Conservation (phyloP, 805 yeast species). For the Myxozyma sirexii region DNA sequence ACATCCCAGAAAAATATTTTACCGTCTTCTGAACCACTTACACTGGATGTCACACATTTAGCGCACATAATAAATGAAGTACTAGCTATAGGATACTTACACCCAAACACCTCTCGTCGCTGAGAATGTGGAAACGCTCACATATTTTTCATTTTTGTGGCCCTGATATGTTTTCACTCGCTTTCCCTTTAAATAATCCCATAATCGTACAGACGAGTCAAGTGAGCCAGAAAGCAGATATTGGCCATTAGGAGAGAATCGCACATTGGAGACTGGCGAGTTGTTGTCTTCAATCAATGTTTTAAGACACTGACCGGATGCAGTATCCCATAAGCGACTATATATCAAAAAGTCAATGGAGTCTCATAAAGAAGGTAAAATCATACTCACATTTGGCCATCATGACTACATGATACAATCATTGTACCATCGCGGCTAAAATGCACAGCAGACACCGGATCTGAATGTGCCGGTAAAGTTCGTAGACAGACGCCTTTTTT, state of each 20-base stretch:
- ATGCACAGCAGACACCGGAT: slow-evolving; percentile 78
- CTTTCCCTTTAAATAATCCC: slow-evolving; percentile 84
- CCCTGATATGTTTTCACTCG: slow-evolving; percentile 70
- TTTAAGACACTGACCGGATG: slow-evolving; percentile 87
- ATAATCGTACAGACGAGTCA: slow-evolving; percentile 77
- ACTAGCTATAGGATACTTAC: slow-evolving; percentile 13
- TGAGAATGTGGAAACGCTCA: slow-evolving; percentile 58
- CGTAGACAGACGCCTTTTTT: slow-evolving; percentile 67
- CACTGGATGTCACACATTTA: slow-evolving; percentile 31
- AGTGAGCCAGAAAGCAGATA: slow-evolving; percentile 76
- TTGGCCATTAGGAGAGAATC: slow-evolving; percentile 82
- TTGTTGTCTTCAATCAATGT: slow-evolving; percentile 81
- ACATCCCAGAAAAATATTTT: slow-evolving; percentile 67
- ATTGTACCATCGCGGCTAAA: slow-evolving; percentile 78
- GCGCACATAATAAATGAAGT: not conserved
- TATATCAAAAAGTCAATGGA: not conserved
- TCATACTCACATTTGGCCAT: slow-evolving; percentile 64
- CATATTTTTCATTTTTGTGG: slow-evolving; percentile 50
- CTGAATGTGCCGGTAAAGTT: slow-evolving; percentile 89
- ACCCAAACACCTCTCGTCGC: slow-evolving; percentile 48
- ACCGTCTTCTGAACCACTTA: slow-evolving; percentile 63
- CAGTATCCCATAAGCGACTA: slow-evolving; percentile 76
- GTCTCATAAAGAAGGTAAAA: slow-evolving; percentile 26
- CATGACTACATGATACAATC: slow-evolving; percentile 83
- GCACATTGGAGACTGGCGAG: slow-evolving; percentile 70